Evolutionary conservation across 768 basidiomycete species (phyloP).

Genomic region (Hydnum rufescens): DNA sequence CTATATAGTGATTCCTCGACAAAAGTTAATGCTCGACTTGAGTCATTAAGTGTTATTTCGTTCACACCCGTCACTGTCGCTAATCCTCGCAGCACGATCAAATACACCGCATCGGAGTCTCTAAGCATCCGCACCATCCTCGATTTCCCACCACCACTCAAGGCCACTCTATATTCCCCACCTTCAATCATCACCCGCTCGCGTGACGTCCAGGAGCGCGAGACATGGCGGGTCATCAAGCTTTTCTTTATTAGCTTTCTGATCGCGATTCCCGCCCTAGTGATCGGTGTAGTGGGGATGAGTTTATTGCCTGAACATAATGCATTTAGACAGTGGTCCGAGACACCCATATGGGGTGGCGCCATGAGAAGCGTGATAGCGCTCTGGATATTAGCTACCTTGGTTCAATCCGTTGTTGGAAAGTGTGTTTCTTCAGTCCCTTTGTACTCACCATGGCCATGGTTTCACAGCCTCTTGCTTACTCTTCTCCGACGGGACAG

Average conservation of each 20-base stretch:
- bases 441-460: background rate
- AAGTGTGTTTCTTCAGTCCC: background rate
- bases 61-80: conserved; percentile 21
- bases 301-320: conserved; percentile 33
- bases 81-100: conserved; percentile 27
- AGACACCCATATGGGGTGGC: conserved; percentile 19
- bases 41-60: conserved; percentile 2
- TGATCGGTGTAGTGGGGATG: conserved; percentile 64
- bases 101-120: conserved; percentile 32
- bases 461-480: no score
- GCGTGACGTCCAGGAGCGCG: conserved; percentile 34
- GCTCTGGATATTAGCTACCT: conserved; percentile 18
- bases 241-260: conserved; percentile 39
- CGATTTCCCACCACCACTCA: conserved; percentile 26
- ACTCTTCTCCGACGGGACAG: no score
- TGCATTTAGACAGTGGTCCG: conserved; percentile 23
- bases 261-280: conserved; percentile 57
- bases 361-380: conserved; percentile 18
- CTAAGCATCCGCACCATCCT: conserved; percentile 52
- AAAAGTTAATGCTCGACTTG: conserved; percentile 24
- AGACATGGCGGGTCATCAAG: conserved; percentile 31
- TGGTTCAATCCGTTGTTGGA: conserved; percentile 20
- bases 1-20: conserved; percentile 31
- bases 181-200: conserved; percentile 42
- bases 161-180: conserved; percentile 27